phyloP scores from a whole-genome alignment of 768 basidiomycete genomes.

The Amylocystis lapponica region DNA sequence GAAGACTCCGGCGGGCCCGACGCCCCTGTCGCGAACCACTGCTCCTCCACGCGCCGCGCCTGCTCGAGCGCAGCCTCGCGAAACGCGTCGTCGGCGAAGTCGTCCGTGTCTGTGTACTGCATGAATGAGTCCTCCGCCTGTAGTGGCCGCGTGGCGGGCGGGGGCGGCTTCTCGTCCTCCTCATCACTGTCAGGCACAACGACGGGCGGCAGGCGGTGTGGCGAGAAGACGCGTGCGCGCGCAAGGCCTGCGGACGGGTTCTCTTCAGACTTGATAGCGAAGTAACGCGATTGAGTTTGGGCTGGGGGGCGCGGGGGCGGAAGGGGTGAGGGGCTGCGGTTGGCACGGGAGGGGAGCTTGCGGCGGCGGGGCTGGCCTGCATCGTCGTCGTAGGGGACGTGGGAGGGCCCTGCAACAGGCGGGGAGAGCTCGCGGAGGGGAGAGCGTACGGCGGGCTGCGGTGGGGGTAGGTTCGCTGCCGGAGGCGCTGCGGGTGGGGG shows the following conservation, averaged over 20 bases:
- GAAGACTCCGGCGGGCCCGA: not conserved
- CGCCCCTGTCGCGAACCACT: constrained; percentile 9
- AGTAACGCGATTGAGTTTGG: constrained; percentile 14
- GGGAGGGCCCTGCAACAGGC: constrained; percentile 15
- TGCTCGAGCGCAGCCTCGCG: constrained; percentile 37
- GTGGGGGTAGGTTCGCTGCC: not conserved
- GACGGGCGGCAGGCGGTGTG: constrained; percentile 13
- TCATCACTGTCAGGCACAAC: constrained; percentile 26
- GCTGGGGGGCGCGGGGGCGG: constrained; percentile 14
- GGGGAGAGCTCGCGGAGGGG: constrained; percentile 18
- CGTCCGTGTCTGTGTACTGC: constrained; percentile 10
- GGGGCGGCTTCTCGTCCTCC: constrained; percentile 17
- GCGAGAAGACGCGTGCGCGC: constrained; percentile 18
- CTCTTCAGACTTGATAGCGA: constrained; percentile 4
- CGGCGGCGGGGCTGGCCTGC: constrained; percentile 18
- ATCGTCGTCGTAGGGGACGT: constrained; percentile 17
- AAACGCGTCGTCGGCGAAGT: constrained; percentile 33
- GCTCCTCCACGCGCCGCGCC: constrained; percentile 29
- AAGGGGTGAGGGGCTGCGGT: constrained; percentile 12
- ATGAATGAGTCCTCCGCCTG: no score
- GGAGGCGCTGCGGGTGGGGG: constrained; percentile 11
- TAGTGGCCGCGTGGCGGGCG: not conserved
- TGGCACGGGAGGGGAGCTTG: constrained; percentile 14
- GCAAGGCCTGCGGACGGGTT: constrained; percentile 29
- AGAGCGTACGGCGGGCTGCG: constrained; percentile 8